A percentile compares a stretch with the other conserved stretches of the same genome.
These are phyloP conservation scores for Aspergillus homomorphus DNA, from an alignment of 495 filamentous ascomycete genomes.

Conservation along the genomic window DNA sequence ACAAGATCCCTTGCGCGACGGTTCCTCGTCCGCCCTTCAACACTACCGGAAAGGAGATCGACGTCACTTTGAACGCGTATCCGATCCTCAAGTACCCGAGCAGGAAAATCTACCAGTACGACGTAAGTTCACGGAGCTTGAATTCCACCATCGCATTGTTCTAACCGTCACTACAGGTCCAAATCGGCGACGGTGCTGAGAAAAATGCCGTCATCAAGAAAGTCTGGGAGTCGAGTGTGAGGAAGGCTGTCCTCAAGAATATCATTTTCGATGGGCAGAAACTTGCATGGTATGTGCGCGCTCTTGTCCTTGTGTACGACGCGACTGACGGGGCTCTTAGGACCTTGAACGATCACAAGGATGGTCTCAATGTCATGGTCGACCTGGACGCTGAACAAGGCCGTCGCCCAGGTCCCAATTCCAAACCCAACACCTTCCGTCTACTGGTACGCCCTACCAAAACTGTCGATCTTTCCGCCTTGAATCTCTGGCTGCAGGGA, in stretches of 20 bases:
- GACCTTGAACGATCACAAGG: constrained; percentile 33
- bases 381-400: constrained; percentile 65
- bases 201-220: constrained; percentile 64
- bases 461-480: constrained; percentile 58
- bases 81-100: constrained; percentile 53
- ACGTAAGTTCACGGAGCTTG: constrained; percentile 57
- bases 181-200: constrained; percentile 58
- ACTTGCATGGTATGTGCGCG: constrained; percentile 65
- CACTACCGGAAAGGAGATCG: constrained; percentile 52
- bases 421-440: constrained; percentile 45
- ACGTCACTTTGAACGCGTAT: constrained; percentile 71
- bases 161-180: constrained; percentile 44
- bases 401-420: constrained; percentile 18
- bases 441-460: constrained; percentile 58
- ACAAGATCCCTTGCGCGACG: constrained; percentile 25
- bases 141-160: not conserved
- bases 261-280: constrained; percentile 78
- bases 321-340: constrained; percentile 21
- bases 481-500: constrained; percentile 62
- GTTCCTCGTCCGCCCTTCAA: constrained; percentile 53
- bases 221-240: constrained; percentile 63
- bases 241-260: constrained; percentile 51
- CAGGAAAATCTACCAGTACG: constrained; percentile 71
- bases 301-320: not conserved
- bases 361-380: constrained; percentile 48